Percentiles rank a stretch among this genome's conserved stretches.
These are phyloP conservation scores for Rhodotorula babjevae DNA, from an alignment of 768 basidiomycete species.

Conservation along the genomic window DNA sequence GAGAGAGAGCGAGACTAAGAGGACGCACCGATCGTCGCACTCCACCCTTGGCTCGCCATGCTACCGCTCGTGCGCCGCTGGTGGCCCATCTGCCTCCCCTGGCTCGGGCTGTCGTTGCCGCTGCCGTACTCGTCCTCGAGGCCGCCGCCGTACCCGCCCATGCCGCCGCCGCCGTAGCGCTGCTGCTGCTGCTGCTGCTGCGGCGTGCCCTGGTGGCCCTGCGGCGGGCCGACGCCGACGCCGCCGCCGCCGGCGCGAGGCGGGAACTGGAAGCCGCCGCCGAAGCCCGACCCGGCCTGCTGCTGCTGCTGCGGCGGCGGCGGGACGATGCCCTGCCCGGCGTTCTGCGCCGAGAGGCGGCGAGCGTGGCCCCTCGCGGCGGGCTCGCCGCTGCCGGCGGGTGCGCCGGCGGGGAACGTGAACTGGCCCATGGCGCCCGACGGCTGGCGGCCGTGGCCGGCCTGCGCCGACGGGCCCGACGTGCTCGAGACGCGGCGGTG, in stretches of 20 bases:
- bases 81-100: constrained; percentile 60
- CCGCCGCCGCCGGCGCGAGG: constrained; percentile 1
- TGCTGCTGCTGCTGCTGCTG: constrained; percentile 38
- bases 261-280: constrained; percentile 33
- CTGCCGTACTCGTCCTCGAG: not conserved
- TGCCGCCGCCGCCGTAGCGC: constrained; percentile 47
- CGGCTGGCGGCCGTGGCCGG: constrained; percentile 10
- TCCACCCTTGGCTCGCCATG: constrained; percentile 69
- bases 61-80: constrained; percentile 56
- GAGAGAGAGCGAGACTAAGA: not conserved
- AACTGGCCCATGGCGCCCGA: constrained; percentile 37
- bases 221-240: constrained; percentile 7
- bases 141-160: too few relatives aligned
- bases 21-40: constrained; percentile 75
- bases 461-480: not conserved
- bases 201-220: constrained; percentile 49
- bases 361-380: constrained; percentile 59
- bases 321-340: constrained; percentile 26
- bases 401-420: constrained; percentile 2
- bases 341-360: constrained; percentile 73
- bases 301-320: too few relatives aligned
- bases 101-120: constrained; percentile 58
- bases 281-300: not conserved
- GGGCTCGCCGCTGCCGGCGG: not conserved
- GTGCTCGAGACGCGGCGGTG: constrained; percentile 4